phyloP scores from a whole-genome alignment of 2,329 filamentous ascomycete genomes.

The Pseudogymnoascus sp. region DNA sequence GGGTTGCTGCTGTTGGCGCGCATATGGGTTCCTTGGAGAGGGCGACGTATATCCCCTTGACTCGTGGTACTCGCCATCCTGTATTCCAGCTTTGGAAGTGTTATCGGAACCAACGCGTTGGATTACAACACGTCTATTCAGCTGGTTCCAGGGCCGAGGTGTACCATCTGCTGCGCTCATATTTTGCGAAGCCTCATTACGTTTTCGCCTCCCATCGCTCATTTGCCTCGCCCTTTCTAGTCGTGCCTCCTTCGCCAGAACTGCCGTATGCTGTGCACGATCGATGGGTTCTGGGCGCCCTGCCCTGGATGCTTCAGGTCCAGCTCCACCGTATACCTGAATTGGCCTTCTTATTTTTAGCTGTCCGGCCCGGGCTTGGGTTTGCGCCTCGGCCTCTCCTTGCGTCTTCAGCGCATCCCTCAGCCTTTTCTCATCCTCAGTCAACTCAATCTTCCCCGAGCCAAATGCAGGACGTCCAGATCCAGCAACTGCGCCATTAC shows the following conservation, averaged over 20 bases:
- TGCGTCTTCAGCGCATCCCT: constrained; percentile 18
- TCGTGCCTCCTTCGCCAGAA: background rate
- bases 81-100: background rate
- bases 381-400: constrained; percentile 9
- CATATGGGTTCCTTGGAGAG: background rate
- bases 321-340: constrained; percentile 17
- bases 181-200: background rate
- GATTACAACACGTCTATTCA: background rate
- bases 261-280: background rate
- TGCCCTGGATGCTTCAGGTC: constrained; percentile 22
- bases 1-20: background rate
- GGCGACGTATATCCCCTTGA: constrained; percentile 2
- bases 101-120: background rate
- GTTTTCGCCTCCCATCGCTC: background rate
- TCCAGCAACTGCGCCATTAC: background rate
- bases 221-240: background rate
- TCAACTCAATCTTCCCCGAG: background rate
- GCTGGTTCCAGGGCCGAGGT: background rate
- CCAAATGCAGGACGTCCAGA: constrained; percentile 6
- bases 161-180: background rate
- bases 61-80: background rate
- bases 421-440: constrained; percentile 5
- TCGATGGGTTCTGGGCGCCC: constrained; percentile 15
- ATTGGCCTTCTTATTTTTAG: constrained; percentile 14
- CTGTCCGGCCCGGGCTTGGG: constrained; percentile 8